Conservation (phyloP, 2,329 filamentous ascomycete genomes). For the Sporothrix inflata region DNA sequence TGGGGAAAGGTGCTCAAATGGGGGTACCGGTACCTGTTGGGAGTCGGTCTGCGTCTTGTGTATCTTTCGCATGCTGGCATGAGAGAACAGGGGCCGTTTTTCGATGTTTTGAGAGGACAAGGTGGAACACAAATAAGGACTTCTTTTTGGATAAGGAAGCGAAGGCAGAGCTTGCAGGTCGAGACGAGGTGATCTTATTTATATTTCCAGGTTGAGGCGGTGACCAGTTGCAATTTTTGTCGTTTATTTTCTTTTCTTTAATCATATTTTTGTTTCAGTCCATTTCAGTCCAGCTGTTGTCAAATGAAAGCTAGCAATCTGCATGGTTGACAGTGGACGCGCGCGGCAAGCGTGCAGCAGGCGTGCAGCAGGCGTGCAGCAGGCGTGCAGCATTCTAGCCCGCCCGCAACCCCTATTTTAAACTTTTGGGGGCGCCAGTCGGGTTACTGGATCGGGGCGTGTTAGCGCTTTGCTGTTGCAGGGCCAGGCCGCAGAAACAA, state of each 20-base stretch:
- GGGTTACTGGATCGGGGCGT: slow-evolving; percentile 15
- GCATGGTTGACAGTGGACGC: background rate
- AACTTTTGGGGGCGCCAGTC: background rate
- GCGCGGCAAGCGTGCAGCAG: slow-evolving; percentile 13
- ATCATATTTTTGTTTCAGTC: background rate
- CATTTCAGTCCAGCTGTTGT: no score
- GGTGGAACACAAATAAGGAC: background rate
- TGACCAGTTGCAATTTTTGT: background rate
- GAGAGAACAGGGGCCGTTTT: background rate
- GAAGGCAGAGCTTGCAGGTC: background rate
- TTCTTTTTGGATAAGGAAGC: background rate
- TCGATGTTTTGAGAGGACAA: background rate
- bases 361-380: background rate
- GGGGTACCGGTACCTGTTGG: background rate
- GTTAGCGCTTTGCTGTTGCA: background rate
- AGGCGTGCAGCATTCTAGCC: background rate
- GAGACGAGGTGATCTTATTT: background rate
- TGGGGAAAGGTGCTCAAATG: background rate
- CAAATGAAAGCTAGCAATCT: background rate
- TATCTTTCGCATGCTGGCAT: background rate
- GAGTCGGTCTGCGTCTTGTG: background rate
- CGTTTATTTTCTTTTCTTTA: slow-evolving; percentile 3
- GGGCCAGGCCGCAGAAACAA: background rate
- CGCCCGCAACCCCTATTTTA: slow-evolving; percentile 14
- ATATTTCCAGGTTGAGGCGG: background rate